Evolutionary conservation across 495 filamentous ascomycete genomes (phyloP), one percentile per base, ranked within the genome.

Genomic region (Neurospora sp.): DNA sequence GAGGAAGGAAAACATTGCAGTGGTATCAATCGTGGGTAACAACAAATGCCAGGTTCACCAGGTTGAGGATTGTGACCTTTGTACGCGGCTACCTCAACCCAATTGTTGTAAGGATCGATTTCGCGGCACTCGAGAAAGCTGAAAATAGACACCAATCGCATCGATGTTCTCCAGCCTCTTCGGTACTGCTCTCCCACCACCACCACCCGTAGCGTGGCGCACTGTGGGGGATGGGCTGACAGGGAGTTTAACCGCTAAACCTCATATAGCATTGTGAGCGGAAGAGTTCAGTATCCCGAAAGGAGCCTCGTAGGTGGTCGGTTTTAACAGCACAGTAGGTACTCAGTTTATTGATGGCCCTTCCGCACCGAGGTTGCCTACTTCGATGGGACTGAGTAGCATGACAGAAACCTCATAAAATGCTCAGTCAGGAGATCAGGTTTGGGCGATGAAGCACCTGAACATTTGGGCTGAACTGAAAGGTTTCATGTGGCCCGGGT

Each of bases 121-220:
- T 14, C 20, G 27, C 14, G 53, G 53, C 38, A 48, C 5, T 40
- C 22, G 20, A 69, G 37, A 22, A 53, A 48, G 20, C 72, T 53
- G 72, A 59, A 73, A 73, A 73, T 70, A 73, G 68, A 73, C 68
- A 31, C 68, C 66, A 73, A 73, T 70, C 72, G 68, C 42, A 46
- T 37, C 31, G 6, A 31, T 10, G 8, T 22, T 11, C 31, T 31
- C 46, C 31, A 31, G 59, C 46, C 70, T 40, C 46, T 59, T 66
- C 46, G 70, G 70, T 71, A 71, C 31, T 71, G 42, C 41, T 61
- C 41, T 61, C 42, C 31, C 27, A 35, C 70, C 53, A 35, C 53
- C 31, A 35, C 70, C 14, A 66, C 53, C 27, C 14, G 27, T 66
- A 35, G 53, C 27, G 53, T 66, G 53, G 53, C 53, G 53, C 27